A percentile compares a stretch with the other conserved stretches of the same genome.
Evolutionary conservation across 257 asterid species (phyloP).

Genomic region (Nicotiana sylvestris): DNA sequence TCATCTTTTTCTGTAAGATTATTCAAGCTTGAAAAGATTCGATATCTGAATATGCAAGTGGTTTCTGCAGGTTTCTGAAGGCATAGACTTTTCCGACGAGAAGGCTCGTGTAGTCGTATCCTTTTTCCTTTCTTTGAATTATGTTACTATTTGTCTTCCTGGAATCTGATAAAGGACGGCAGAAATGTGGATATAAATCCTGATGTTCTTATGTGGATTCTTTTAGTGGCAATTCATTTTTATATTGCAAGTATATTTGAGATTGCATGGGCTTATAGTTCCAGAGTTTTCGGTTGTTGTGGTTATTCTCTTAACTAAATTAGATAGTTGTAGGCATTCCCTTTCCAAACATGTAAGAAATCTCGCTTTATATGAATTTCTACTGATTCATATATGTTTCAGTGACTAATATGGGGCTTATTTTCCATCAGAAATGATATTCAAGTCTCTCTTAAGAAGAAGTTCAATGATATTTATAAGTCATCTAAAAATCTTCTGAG

Average conservation of each 20-base stretch:
- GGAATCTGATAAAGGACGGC: neutral
- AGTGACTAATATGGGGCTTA: slow-evolving; percentile 18
- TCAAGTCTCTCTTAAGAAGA: slow-evolving; percentile 84
- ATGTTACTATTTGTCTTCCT: slow-evolving; percentile 14
- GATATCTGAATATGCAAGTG: slow-evolving; percentile 8
- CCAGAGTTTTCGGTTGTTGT: neutral
- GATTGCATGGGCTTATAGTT: neutral
- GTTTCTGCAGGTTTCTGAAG: slow-evolving; percentile 86
- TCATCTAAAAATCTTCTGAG: slow-evolving; percentile 73
- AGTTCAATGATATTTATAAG: slow-evolving; percentile 64
- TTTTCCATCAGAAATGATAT: slow-evolving; percentile 58
- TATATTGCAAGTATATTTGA: neutral
- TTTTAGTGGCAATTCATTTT: neutral
- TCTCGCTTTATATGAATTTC: slow-evolving; percentile 16
- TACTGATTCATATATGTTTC: slow-evolving; percentile 15
- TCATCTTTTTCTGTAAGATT: neutral
- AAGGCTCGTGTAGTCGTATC: slow-evolving; percentile 97
- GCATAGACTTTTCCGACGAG: slow-evolving; percentile 95
- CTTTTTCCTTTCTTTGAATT: slow-evolving; percentile 33
- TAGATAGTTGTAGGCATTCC: slow-evolving; percentile 96
- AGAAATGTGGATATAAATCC: neutral
- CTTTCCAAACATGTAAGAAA: slow-evolving; percentile 82
- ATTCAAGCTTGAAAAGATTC: neutral
- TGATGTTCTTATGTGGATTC: neutral
- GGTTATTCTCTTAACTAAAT: slow-evolving; percentile 50